phyloP scores from a whole-genome alignment of 1,139 yeast species.

The Hanseniaspora sp. region DNA sequence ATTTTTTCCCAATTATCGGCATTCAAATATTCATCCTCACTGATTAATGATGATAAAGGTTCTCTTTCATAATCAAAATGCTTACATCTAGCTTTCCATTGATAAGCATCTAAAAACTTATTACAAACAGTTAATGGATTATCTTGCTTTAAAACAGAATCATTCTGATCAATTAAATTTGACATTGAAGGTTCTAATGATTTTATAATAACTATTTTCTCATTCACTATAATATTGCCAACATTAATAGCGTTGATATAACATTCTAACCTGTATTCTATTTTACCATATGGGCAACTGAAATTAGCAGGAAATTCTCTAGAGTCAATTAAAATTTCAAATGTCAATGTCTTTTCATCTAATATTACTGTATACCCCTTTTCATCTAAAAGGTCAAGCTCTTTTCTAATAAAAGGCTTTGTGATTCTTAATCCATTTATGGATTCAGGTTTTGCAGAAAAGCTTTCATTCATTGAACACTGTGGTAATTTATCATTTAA shows the following conservation, averaged over 20 bases:
- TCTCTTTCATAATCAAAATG: neutral
- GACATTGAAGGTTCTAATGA: slow-evolving; percentile 14
- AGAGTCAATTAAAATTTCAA: slow-evolving; percentile 12
- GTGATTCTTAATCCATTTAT: slow-evolving; percentile 8
- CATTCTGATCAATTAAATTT: slow-evolving; percentile 14
- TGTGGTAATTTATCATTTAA: neutral
- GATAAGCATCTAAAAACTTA: neutral
- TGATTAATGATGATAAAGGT: neutral
- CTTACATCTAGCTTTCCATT: neutral
- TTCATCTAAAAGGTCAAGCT: neutral
- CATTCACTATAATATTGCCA: slow-evolving; percentile 14
- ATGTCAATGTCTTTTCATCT: neutral
- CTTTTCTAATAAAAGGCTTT: slow-evolving; percentile 10
- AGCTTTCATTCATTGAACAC: neutral
- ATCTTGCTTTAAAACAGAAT: slow-evolving; percentile 3
- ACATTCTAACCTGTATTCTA: slow-evolving; percentile 15
- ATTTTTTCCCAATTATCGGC: neutral
- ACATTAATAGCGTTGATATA: slow-evolving; percentile 10
- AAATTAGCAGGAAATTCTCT: slow-evolving; percentile 14
- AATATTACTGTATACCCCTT: neutral
- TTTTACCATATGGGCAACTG: slow-evolving; percentile 10
- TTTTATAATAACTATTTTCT: slow-evolving; percentile 5
- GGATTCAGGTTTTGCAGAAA: slow-evolving; percentile 4
- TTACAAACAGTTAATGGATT: slow-evolving; percentile 1
- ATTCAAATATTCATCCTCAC: slow-evolving; percentile 7